phyloP scores from a whole-genome alignment of 208 protist species.

The Crithidia mellificae region DNA sequence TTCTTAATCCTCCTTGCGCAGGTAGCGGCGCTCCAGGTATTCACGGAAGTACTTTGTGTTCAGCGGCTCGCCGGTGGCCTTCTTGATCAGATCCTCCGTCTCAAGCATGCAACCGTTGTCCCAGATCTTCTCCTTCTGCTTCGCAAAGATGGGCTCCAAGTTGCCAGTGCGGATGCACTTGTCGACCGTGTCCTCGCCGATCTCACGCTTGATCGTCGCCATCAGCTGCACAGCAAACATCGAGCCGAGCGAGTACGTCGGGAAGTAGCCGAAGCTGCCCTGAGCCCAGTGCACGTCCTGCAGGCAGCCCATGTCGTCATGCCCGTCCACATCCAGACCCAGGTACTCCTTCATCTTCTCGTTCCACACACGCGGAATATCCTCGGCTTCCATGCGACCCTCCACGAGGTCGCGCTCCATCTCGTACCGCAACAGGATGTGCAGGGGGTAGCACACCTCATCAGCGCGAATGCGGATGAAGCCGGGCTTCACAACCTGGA shows the following conservation, averaged over 20 bases:
- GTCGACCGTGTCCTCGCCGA: conserved; percentile 53
- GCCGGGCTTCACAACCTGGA: conserved; percentile 60
- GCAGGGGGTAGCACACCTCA: conserved; percentile 91
- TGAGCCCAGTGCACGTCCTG: conserved; percentile 90
- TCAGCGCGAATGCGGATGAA: conserved; percentile 86
- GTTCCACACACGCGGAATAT: conserved; percentile 83
- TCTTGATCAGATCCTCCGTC: conserved; percentile 78
- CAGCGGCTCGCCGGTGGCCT: conserved; percentile 76
- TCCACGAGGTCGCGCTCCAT: conserved; percentile 88
- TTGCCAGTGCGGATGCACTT: conserved; percentile 61
- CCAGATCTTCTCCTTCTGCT: conserved; percentile 84
- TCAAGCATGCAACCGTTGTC: conserved; percentile 46
- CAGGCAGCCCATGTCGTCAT: conserved; percentile 78
- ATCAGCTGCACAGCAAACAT: conserved; percentile 86
- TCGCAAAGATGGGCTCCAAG: conserved; percentile 62
- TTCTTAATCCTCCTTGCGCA: conserved; percentile 34
- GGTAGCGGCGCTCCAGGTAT: conserved; percentile 86
- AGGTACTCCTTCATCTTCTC: conserved; percentile 90
- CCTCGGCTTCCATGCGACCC: conserved; percentile 70
- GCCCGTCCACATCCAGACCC: conserved; percentile 72
- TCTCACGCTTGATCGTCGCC: conserved; percentile 58
- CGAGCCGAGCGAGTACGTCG: conserved; percentile 82
- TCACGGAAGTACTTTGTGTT: conserved; percentile 76
- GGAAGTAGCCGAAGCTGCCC: conserved; percentile 87
- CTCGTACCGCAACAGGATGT: conserved; percentile 90